Conservation (phyloP, 2,329 filamentous ascomycete species). For the Colletotrichum cordylinicola region DNA sequence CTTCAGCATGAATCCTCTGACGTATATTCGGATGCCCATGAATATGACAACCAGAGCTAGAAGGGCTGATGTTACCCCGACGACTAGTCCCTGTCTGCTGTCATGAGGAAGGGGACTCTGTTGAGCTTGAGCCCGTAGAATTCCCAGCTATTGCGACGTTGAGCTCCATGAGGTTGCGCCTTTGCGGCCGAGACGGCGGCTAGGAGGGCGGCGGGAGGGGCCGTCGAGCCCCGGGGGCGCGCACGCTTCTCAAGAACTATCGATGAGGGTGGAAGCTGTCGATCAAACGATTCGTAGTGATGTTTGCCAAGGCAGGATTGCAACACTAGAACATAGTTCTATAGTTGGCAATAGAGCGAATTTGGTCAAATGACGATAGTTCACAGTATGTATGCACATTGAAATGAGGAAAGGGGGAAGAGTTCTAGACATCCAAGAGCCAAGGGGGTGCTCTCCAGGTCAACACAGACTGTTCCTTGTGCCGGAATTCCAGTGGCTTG, state of each 20-base stretch:
- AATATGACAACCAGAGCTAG: background rate
- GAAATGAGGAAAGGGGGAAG: background rate
- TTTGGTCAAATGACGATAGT: no score
- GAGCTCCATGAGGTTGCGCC: background rate
- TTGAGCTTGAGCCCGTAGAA: background rate
- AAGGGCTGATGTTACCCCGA: background rate
- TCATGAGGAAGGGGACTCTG: background rate
- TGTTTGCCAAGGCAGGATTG: no score
- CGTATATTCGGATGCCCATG: conserved; percentile 18
- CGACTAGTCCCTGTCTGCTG: background rate
- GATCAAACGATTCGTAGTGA: no score
- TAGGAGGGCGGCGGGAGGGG: background rate
- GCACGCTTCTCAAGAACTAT: no score
- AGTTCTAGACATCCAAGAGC: no score
- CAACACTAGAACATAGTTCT: no score
- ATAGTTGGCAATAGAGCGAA: no score
- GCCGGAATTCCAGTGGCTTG: background rate
- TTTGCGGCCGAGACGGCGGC: background rate
- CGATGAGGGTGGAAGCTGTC: no score
- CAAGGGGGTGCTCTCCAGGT: no score
- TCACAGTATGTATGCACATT: no score
- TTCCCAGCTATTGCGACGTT: fast-evolving
- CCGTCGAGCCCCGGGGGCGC: no score
- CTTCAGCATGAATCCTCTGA: conserved; percentile 27
- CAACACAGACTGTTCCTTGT: background rate